Evolutionary conservation across 495 filamentous ascomycete genomes (phyloP), one percentile per base, ranked within the genome.

Genomic region (Acidiella bohemica): DNA sequence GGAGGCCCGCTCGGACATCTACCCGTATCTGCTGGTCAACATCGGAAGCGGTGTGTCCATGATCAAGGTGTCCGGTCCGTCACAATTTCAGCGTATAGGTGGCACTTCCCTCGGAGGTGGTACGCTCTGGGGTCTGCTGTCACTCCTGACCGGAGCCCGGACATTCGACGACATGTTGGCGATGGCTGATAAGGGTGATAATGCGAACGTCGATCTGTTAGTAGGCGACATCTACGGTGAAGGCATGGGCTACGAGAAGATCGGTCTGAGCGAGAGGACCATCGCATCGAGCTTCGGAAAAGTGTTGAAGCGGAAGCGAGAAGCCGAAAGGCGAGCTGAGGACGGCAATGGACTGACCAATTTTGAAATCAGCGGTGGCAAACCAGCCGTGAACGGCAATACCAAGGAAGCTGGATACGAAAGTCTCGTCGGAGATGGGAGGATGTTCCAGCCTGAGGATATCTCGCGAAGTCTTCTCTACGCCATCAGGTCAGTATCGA

Each of bases 1-100:
- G 20, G 34, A 44, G 6, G 69, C 81, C 10, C 69, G 70, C 30
- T 59, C 73, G 16, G 74, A 87, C 47, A 81, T 92, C 30, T 97
- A 97, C 58, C 90, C 90, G 0, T 97, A 97, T 55, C 75, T 97
- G 16, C 76, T 97, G 23, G 90, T 97, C 40, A 97, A 97, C 62
- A 97, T 97, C 50, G 90, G 90, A n/a, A 95, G 87, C 21, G 90
- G 90, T 21, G 90, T 97, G 9, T 85, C 78, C n/a, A 95, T 97
- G 72, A 81, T 97, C 59, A 97, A 95, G 57, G 90, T 97, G 4
- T 88, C 82, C 1, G 87, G 86, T 0, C 86, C 86, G 14, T 72
- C 75, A 20, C 67, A 81, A 41, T 95, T 79, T 59, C 65, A 87
- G 54, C 81, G 90, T 51, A 84, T 97, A 18, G 90, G 92, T 16